Percentiles rank a stretch among this genome's conserved stretches.
Conservation (phyloP, 179 eudicot genomes). For the Beta corolliflora region DNA sequence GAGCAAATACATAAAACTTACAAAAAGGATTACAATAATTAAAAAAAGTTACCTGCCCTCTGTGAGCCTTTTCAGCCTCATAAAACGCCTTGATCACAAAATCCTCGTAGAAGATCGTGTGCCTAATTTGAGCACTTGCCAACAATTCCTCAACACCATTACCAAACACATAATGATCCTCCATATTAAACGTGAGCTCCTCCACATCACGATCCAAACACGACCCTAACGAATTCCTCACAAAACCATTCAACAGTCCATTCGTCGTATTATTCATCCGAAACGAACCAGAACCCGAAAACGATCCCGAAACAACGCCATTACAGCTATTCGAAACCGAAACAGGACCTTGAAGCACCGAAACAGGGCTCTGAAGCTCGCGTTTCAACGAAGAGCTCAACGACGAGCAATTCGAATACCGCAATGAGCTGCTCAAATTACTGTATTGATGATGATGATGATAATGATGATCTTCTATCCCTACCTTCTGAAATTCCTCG, state of each 20-base stretch:
- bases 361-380: constrained; percentile 77
- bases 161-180: constrained; percentile 44
- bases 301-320: constrained; percentile 32
- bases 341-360: constrained; percentile 68
- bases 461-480: constrained; percentile 8
- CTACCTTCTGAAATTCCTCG: constrained; percentile 13
- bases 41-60: constrained; percentile 74
- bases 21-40: not conserved
- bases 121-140: constrained; percentile 63
- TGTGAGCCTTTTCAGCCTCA: constrained; percentile 95
- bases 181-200: constrained; percentile 83
- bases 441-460: constrained; percentile 9
- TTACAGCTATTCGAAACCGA: constrained; percentile 46
- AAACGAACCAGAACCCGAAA: constrained; percentile 36
- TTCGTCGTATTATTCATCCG: constrained; percentile 32
- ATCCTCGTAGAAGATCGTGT: constrained; percentile 63
- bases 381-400: constrained; percentile 53
- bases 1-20: not conserved
- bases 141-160: constrained; percentile 62
- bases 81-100: constrained; percentile 81
- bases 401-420: constrained; percentile 42
- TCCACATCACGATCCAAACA: constrained; percentile 40
- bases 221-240: constrained; percentile 44
- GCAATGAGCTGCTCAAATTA: constrained; percentile 48
- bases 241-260: constrained; percentile 65